Percentiles rank a stretch among this genome's conserved stretches.
Conservation (phyloP, 805 yeast genomes). For the Wickerhamiella shivajii region DNA sequence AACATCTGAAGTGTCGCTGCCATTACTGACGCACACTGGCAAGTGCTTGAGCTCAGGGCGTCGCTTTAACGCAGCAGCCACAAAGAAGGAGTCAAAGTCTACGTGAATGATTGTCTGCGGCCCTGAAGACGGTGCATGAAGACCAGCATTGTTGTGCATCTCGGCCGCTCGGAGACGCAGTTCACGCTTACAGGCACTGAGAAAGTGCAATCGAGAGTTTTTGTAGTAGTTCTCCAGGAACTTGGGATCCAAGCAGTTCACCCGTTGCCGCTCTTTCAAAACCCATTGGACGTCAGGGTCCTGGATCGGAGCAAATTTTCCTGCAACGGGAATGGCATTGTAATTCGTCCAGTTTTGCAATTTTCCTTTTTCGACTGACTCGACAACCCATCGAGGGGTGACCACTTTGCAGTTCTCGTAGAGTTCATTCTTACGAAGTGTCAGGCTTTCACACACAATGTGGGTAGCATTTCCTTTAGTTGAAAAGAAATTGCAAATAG, state of each 20-base stretch:
- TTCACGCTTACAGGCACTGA: conserved; percentile 75
- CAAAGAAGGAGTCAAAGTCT: conserved; percentile 92
- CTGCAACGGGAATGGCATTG: conserved; percentile 26
- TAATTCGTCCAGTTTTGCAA: conserved; percentile 61
- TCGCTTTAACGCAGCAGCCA: conserved; percentile 57
- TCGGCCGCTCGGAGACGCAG: conserved; percentile 46
- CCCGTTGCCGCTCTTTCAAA: conserved; percentile 10
- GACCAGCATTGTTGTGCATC: conserved; percentile 5
- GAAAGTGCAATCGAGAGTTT: conserved; percentile 74
- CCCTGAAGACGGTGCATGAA: conserved; percentile 5
- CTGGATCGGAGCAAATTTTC: not conserved
- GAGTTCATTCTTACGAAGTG: conserved; percentile 58
- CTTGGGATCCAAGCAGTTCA: conserved; percentile 49
- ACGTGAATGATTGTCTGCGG: conserved; percentile 46
- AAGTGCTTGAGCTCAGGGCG: conserved; percentile 42
- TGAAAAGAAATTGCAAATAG: conserved; percentile 48
- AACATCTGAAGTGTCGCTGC: conserved; percentile 45
- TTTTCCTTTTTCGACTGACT: conserved; percentile 36
- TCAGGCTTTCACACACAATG: conserved; percentile 62
- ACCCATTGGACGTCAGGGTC: conserved; percentile 10
- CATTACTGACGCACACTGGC: conserved; percentile 47
- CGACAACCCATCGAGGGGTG: conserved; percentile 66
- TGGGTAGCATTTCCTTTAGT: conserved; percentile 71
- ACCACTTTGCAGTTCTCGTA: conserved; percentile 62
- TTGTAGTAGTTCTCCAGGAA: conserved; percentile 60